Evolutionary conservation across 2,329 filamentous ascomycete species (phyloP).

Genomic region (Calonectria honghensis): DNA sequence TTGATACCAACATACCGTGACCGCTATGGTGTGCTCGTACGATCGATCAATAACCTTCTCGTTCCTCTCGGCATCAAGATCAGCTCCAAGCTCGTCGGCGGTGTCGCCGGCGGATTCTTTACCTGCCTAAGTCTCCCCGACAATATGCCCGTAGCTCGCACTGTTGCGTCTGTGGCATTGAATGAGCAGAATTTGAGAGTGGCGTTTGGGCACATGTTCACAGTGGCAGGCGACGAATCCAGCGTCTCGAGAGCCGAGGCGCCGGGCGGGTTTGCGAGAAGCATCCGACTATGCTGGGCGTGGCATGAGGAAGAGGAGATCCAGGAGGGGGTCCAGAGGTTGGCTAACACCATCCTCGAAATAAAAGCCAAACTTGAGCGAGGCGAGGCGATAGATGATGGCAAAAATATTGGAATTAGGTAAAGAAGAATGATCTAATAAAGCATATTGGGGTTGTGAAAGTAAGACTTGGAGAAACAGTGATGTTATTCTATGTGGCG

Average conservation of each 20-base stretch:
- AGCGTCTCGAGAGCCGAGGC: neutral
- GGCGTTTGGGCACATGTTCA: slow-evolving; percentile 33
- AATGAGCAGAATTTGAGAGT: slow-evolving; percentile 26
- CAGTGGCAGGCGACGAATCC: slow-evolving; percentile 25
- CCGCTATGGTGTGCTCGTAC: neutral
- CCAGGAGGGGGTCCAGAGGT: slow-evolving; percentile 22
- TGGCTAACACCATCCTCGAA: neutral
- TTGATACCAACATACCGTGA: slow-evolving; percentile 8
- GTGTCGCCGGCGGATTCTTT: slow-evolving; percentile 31
- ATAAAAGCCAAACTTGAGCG: neutral
- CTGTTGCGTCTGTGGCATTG: neutral
- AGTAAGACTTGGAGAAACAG: too few species aligned
- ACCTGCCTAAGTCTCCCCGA: slow-evolving; percentile 10
- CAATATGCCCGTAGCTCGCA: neutral
- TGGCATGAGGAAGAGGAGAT: slow-evolving; percentile 32
- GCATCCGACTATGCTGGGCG: slow-evolving; percentile 34
- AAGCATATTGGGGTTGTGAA: too few species aligned
- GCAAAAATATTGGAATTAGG: slow-evolving; percentile 1
- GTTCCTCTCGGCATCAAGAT: neutral
- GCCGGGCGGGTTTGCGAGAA: slow-evolving; percentile 21
- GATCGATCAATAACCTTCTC: neutral
- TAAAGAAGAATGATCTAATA: neutral
- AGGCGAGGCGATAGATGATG: neutral
- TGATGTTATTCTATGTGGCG: too few species aligned
- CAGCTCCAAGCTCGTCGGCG: neutral